phyloP scores from a whole-genome alignment of 2,329 filamentous ascomycete genomes.

The Lasiodiplodia hormozganensis region DNA sequence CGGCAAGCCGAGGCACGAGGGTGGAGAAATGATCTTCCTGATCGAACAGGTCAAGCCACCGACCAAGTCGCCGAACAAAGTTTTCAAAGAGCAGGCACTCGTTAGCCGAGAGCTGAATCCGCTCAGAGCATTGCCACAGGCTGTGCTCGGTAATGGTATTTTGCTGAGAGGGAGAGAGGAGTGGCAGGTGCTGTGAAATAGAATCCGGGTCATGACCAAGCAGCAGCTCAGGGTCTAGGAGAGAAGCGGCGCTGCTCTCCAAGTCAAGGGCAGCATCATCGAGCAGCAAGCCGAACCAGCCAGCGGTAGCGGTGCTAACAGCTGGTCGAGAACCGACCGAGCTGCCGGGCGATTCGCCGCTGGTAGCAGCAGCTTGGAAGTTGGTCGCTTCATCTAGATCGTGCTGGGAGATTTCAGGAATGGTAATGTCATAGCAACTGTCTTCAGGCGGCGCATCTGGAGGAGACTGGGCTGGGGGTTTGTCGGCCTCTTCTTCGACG shows the following conservation, averaged over 20 bases:
- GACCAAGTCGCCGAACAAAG: constrained; percentile 46
- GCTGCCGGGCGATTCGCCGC: constrained; percentile 12
- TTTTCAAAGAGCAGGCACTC: constrained; percentile 44
- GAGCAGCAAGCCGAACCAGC: constrained; percentile 28
- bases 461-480: background rate
- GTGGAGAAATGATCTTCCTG: constrained; percentile 47
- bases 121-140: constrained; percentile 19
- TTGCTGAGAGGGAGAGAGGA: background rate
- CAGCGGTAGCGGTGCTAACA: constrained; percentile 11
- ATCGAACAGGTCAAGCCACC: constrained; percentile 55
- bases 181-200: background rate
- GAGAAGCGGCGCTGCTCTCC: background rate
- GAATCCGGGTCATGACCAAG: background rate
- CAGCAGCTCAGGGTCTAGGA: background rate
- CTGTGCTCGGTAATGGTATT: constrained; percentile 15
- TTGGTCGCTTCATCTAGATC: background rate
- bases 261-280: constrained; percentile 24
- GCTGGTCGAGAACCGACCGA: constrained; percentile 11
- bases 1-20: constrained; percentile 40
- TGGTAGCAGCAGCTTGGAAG: background rate
- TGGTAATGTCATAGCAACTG: background rate
- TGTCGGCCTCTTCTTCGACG: background rate
- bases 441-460: background rate
- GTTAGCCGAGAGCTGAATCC: constrained; percentile 8
- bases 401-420: background rate